These are phyloP conservation scores for Dioscorea alata DNA, from an alignment of 106 monocot species.

Conservation along the genomic window DNA sequence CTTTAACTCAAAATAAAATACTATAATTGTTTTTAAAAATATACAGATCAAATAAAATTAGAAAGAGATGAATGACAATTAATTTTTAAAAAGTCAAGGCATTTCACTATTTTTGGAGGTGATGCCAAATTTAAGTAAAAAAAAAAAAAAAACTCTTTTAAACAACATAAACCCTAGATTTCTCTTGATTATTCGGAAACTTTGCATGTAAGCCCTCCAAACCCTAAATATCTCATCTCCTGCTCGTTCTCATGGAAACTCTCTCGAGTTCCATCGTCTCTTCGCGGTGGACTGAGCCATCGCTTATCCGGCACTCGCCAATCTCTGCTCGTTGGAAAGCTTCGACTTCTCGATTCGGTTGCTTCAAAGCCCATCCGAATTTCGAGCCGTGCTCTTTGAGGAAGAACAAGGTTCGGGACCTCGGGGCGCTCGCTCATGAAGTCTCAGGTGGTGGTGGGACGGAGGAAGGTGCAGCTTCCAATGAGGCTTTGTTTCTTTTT, in stretches of 20 bases:
- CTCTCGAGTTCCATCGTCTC: slow-evolving; percentile 14
- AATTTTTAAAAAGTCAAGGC: too few relatives aligned
- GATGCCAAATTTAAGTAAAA: too few relatives aligned
- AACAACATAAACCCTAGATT: too few relatives aligned
- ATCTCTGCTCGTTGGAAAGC: not conserved
- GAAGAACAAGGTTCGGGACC: not conserved
- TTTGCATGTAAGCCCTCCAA: not conserved
- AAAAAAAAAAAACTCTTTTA: too few relatives aligned
- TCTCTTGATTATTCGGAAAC: not conserved
- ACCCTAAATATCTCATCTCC: not conserved
- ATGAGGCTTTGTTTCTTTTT: slow-evolving; percentile 1
- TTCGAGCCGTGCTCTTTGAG: not conserved
- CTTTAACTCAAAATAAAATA: too few relatives aligned
- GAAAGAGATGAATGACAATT: too few relatives aligned
- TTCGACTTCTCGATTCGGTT: not conserved
- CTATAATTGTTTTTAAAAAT: too few relatives aligned
- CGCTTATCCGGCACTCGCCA: not conserved
- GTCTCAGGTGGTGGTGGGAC: slow-evolving; percentile 12
- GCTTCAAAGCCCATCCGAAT: slow-evolving; percentile 1
- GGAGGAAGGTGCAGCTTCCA: not conserved
- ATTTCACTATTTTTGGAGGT: too few relatives aligned
- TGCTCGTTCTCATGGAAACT: slow-evolving; percentile 18
- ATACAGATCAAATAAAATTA: too few relatives aligned
- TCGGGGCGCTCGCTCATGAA: not conserved
- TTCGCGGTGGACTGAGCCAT: not conserved